phyloP scores from a whole-genome alignment of 2,329 filamentous ascomycete genomes.

The Paramyrothecium sp. region DNA sequence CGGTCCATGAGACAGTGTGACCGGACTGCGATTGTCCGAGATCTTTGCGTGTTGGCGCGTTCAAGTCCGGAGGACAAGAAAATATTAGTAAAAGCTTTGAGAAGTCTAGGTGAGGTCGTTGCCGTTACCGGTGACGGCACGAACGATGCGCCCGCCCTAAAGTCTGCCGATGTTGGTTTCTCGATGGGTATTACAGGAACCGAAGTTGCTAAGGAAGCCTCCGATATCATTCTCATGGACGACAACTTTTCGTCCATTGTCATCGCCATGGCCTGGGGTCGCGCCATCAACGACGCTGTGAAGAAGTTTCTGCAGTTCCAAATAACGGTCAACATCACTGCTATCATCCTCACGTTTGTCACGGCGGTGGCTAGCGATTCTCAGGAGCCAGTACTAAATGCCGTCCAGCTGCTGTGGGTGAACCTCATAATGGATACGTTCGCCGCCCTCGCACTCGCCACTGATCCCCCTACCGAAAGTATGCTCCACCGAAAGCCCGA shows the following conservation, averaged over 20 bases:
- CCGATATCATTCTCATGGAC: conserved; percentile 63
- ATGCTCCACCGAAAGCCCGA: conserved; percentile 51
- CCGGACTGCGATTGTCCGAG: conserved; percentile 51
- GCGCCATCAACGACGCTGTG: conserved; percentile 62
- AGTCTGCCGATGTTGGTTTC: conserved; percentile 63
- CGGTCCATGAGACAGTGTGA: conserved; percentile 50
- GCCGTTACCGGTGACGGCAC: conserved; percentile 65
- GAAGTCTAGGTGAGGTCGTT: conserved; percentile 63
- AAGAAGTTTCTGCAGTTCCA: conserved; percentile 66
- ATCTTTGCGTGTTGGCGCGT: conserved; percentile 64
- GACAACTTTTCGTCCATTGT: conserved; percentile 67
- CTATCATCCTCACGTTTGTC: conserved; percentile 63
- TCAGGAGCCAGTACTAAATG: conserved; percentile 59
- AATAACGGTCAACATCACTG: conserved; percentile 69
- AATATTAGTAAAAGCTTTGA: conserved; percentile 60
- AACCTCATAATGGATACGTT: no score
- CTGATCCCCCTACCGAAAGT: conserved; percentile 55
- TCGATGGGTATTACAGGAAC: conserved; percentile 66
- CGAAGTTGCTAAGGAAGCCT: conserved; percentile 66
- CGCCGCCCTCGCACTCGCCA: conserved; percentile 64
- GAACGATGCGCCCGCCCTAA: conserved; percentile 62
- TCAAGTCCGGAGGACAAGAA: conserved; percentile 68
- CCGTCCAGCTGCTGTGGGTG: conserved; percentile 66
- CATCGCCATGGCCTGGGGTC: conserved; percentile 60
- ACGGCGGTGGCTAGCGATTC: conserved; percentile 56